Evolutionary conservation across 495 filamentous ascomycete species (phyloP).

Genomic region (Aspergillus sclerotiicarbonarius): DNA sequence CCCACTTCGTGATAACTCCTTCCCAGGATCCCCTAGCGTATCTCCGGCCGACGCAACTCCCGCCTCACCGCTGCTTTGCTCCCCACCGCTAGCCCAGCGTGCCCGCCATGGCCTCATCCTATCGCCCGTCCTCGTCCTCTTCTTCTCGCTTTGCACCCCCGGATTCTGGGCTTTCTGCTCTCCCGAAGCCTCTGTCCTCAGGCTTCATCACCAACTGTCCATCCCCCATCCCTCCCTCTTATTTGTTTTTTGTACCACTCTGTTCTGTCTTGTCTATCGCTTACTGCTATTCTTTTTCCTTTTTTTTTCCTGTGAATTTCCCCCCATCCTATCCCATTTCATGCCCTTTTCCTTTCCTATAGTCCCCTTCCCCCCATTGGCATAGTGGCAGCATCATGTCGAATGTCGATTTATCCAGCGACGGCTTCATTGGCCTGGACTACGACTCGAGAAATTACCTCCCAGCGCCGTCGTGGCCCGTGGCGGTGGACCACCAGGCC

Average conservation of each 20-base stretch:
- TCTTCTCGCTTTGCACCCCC: constrained; percentile 22
- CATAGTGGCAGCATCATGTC: constrained; percentile 33
- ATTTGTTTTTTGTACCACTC: constrained; percentile 22
- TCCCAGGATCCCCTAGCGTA: constrained; percentile 38
- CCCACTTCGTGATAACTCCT: constrained; percentile 23
- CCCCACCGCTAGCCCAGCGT: constrained; percentile 29
- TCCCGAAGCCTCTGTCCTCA: constrained; percentile 26
- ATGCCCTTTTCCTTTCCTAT: constrained; percentile 10
- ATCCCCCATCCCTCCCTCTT: constrained; percentile 10
- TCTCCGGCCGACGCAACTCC: constrained; percentile 29
- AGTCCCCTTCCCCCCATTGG: constrained; percentile 1
- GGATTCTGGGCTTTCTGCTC: constrained; percentile 31
- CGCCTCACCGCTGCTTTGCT: constrained; percentile 51
- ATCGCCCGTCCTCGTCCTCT: constrained; percentile 19
- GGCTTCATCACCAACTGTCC: constrained; percentile 15
- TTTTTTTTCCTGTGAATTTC: constrained; percentile 8
- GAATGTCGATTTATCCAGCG: constrained; percentile 43
- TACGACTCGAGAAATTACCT: constrained; percentile 50
- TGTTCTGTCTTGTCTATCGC: constrained; percentile 1
- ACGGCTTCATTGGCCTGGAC: constrained; percentile 48
- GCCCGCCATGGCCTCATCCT: constrained; percentile 35
- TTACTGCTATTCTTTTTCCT: background rate
- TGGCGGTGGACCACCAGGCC: constrained; percentile 40
- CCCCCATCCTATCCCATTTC: constrained; percentile 13
- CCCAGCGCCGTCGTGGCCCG: constrained; percentile 42